Percentiles rank a stretch among this genome's conserved stretches.
Conservation (phyloP, 2,329 filamentous ascomycete species). For the Penicillium janthinellum region DNA sequence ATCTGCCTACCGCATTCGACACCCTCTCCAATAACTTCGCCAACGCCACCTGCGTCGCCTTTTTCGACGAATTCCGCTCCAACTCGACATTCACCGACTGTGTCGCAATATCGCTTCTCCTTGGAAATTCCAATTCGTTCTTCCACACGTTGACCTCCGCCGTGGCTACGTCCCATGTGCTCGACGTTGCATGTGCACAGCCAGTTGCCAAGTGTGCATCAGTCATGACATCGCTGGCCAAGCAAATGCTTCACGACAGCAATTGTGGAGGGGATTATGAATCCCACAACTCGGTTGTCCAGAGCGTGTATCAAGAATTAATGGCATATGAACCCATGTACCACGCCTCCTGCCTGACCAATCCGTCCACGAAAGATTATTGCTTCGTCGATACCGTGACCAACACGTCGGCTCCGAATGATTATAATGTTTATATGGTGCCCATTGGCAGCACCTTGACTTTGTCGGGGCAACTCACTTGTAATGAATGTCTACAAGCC, state of each 20-base stretch:
- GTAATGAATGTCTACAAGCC: conserved; percentile 72
- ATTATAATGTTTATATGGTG: conserved; percentile 82
- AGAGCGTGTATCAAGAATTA: conserved; percentile 74
- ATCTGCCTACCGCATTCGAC: conserved; percentile 68
- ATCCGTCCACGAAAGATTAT: conserved; percentile 67
- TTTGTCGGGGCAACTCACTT: conserved; percentile 64
- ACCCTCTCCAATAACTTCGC: conserved; percentile 66
- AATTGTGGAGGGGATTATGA: conserved; percentile 74
- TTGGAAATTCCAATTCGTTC: conserved; percentile 82
- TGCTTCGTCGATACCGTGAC: conserved; percentile 81
- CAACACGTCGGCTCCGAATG: conserved; percentile 68
- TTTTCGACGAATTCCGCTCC: conserved; percentile 68
- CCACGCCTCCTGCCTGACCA: conserved; percentile 75
- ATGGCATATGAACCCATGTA: conserved; percentile 77
- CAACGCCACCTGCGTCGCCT: conserved; percentile 47
- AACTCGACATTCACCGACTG: conserved; percentile 71
- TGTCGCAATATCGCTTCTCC: conserved; percentile 79
- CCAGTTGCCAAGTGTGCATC: conserved; percentile 65
- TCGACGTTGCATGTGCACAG: conserved; percentile 76
- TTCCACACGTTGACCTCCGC: conserved; percentile 76
- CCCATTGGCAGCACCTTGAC: conserved; percentile 75
- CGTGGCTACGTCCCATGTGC: conserved; percentile 70
- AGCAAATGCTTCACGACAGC: conserved; percentile 60
- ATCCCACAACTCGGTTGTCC: conserved; percentile 67
- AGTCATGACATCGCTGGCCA: conserved; percentile 66